Evolutionary conservation across 1,284 basidiomycete genomes (phyloP).

Genomic region (Tilletia caries): DNA sequence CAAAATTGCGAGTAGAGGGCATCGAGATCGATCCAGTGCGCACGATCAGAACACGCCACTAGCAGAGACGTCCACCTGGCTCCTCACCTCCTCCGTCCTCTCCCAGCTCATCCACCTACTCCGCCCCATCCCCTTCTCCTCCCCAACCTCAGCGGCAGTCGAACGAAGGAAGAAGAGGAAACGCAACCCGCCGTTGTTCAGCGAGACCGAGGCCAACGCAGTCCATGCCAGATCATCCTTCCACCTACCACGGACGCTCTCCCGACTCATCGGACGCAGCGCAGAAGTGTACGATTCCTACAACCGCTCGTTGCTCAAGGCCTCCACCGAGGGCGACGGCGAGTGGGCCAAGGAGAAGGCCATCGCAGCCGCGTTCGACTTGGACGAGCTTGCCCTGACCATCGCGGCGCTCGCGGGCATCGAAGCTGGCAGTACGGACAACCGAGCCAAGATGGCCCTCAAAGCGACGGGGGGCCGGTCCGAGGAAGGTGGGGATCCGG

Average conservation of each 20-base stretch:
- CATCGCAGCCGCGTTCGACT: neutral
- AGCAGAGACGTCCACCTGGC: slow-evolving; percentile 26
- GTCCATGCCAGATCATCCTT: neutral
- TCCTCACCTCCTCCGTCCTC: slow-evolving; percentile 47
- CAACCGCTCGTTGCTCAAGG: neutral
- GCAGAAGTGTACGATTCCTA: slow-evolving; percentile 28
- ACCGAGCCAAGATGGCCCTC: slow-evolving; percentile 27
- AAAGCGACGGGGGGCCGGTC: slow-evolving; percentile 40
- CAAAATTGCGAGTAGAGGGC: too few species aligned
- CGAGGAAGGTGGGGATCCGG: slow-evolving; percentile 19
- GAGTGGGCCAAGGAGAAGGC: neutral
- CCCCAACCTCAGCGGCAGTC: slow-evolving; percentile 16
- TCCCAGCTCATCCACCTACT: slow-evolving; percentile 42
- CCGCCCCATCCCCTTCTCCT: slow-evolving; percentile 22
- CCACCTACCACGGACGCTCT: neutral
- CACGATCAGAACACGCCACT: neutral
- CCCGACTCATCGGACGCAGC: slow-evolving; percentile 30
- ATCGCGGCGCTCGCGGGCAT: slow-evolving; percentile 29
- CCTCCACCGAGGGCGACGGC: neutral
- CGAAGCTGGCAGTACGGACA: neutral
- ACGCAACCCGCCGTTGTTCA: slow-evolving; percentile 9
- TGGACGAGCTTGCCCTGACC: neutral
- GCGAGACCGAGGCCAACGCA: neutral
- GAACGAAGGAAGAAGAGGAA: too few species aligned
- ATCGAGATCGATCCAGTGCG: neutral